Percentiles rank a stretch among this genome's conserved stretches.
phyloP scores from a whole-genome alignment of 495 filamentous ascomycete genomes.

The Penicillium psychrofluorescens region DNA sequence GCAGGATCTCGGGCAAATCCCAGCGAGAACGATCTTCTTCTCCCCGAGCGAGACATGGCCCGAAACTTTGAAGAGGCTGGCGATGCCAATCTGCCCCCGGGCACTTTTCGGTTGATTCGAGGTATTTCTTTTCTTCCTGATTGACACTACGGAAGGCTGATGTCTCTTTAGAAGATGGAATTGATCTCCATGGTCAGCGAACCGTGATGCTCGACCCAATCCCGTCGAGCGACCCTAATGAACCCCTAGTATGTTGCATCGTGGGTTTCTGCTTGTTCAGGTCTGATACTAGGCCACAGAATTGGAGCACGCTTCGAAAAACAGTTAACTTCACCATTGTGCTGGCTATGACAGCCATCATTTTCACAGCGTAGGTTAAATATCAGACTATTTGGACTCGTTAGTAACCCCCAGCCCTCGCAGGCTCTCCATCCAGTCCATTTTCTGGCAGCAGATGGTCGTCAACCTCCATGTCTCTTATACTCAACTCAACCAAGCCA shows the following conservation, averaged over 20 bases:
- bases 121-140: constrained; percentile 7
- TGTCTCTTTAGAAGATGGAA: constrained; percentile 10
- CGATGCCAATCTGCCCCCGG: constrained; percentile 13
- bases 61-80: not conserved
- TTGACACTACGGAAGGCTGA: not conserved
- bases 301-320: constrained; percentile 28
- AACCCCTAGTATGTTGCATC: constrained; percentile 18
- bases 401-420: too few relatives aligned
- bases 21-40: not conserved
- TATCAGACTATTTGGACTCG: not conserved
- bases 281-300: constrained; percentile 9
- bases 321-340: constrained; percentile 24
- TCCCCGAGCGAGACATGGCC: constrained; percentile 5
- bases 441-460: constrained; percentile 33
- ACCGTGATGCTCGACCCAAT: constrained; percentile 21
- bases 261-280: not conserved
- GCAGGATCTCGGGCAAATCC: too few relatives aligned
- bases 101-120: constrained; percentile 26
- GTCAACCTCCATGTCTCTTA: constrained; percentile 21
- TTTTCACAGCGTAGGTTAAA: constrained; percentile 25
- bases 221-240: constrained; percentile 26
- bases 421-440: constrained; percentile 23
- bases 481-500: constrained; percentile 17
- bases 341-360: constrained; percentile 19
- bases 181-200: constrained; percentile 8